Conservation (phyloP, 805 yeast species). For the Blastobotrys peoriensis region DNA sequence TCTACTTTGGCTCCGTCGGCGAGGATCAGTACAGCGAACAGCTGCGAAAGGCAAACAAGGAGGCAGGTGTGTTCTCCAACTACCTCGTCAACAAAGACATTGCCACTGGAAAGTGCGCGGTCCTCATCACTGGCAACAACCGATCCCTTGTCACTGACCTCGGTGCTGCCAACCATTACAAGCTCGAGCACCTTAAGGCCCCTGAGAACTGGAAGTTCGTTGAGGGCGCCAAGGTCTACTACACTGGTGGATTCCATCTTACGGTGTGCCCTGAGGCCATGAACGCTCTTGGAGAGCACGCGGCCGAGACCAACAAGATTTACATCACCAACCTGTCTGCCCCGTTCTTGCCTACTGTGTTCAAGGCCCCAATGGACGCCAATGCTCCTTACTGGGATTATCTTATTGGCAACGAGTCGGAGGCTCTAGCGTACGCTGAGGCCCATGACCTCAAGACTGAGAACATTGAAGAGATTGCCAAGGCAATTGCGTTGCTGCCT, state of each 20-base stretch:
- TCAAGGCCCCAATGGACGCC: slow-evolving; percentile 81
- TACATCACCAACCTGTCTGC: slow-evolving; percentile 88
- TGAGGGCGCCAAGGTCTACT: slow-evolving; percentile 72
- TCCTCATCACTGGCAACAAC: slow-evolving; percentile 78
- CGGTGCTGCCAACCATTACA: slow-evolving; percentile 97
- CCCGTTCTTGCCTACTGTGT: slow-evolving; percentile 93
- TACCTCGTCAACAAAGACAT: slow-evolving; percentile 68
- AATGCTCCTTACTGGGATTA: slow-evolving; percentile 82
- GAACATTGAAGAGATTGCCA: slow-evolving; percentile 73
- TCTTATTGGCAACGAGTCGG: slow-evolving; percentile 93
- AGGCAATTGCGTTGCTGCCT: slow-evolving; percentile 70
- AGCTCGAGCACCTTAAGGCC: slow-evolving; percentile 75
- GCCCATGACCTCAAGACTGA: slow-evolving; percentile 60
- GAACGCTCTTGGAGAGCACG: slow-evolving; percentile 82
- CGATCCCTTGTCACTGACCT: slow-evolving; percentile 94
- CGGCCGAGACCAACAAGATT: slow-evolving; percentile 71
- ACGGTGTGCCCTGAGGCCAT: slow-evolving; percentile 97
- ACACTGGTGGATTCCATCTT: slow-evolving; percentile 98
- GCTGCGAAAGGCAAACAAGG: slow-evolving; percentile 72
- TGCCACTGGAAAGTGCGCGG: slow-evolving; percentile 98
- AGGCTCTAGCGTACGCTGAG: slow-evolving; percentile 91
- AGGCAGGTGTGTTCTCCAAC: slow-evolving; percentile 81
- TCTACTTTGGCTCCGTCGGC: slow-evolving; percentile 95
- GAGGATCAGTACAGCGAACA: slow-evolving; percentile 80
- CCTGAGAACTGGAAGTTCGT: slow-evolving; percentile 88